These are phyloP conservation scores for Acanthamoeba culbertsoni DNA, from an alignment of 208 protist genomes.

Conservation along the genomic window DNA sequence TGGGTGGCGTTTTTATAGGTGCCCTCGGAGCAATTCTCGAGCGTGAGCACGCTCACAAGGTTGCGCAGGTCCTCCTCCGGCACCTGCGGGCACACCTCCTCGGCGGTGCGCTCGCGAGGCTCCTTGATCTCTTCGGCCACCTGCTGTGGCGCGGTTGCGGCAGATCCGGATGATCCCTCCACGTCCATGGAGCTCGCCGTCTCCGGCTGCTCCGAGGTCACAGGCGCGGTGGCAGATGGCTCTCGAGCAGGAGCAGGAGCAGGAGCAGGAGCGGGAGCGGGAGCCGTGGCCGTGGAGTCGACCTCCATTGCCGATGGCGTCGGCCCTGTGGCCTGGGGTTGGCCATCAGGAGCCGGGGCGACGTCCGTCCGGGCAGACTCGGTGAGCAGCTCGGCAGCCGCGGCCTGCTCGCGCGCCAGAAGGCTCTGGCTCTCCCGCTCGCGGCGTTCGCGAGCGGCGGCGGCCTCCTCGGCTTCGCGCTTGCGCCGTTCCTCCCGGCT, in stretches of 20 bases:
- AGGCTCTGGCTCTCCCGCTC: neutral
- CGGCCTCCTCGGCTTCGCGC: neutral
- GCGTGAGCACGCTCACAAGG: conserved; percentile 34
- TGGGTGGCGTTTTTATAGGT: conserved; percentile 50
- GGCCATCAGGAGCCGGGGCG: neutral
- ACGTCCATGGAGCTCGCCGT: too few species aligned
- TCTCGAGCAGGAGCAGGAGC: neutral
- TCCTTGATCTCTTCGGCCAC: neutral
- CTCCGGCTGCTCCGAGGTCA: neutral
- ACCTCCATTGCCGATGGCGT: neutral
- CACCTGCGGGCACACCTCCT: conserved; percentile 29
- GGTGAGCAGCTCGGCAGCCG: too few species aligned
- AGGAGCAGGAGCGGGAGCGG: neutral
- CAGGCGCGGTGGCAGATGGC: neutral
- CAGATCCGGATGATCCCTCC: too few species aligned
- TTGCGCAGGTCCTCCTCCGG: conserved; percentile 24
- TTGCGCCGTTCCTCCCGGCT: neutral
- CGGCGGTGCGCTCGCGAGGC: neutral
- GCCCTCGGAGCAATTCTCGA: conserved; percentile 43
- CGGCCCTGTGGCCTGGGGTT: neutral
- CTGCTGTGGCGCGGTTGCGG: neutral
- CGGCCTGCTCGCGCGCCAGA: neutral
- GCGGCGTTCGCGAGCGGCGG: neutral
- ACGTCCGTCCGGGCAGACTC: neutral
- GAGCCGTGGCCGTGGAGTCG: neutral